A percentile compares a stretch with the other conserved stretches of the same genome.
These are phyloP conservation scores for Yarrowia deformans DNA, from an alignment of 805 yeast species.

Conservation along the genomic window DNA sequence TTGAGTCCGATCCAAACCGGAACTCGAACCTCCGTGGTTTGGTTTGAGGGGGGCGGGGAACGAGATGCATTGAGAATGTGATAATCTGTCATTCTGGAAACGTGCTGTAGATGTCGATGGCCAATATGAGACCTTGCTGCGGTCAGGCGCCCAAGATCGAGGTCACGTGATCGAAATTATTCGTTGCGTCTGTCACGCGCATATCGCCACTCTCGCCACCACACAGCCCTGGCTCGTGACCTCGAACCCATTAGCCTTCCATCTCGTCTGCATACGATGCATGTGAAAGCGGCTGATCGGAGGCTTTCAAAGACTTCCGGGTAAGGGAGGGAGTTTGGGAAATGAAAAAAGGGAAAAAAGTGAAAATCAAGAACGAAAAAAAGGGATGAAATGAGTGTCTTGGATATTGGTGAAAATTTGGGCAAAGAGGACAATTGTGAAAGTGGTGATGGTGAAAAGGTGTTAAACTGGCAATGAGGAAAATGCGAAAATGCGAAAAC, in stretches of 20 bases:
- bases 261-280: conserved; percentile 31
- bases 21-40: background rate
- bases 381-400: too few relatives aligned
- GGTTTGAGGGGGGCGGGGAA: conserved; percentile 4
- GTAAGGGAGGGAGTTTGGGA: background rate
- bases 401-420: background rate
- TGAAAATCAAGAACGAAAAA: background rate
- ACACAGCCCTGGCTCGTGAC: conserved; percentile 10
- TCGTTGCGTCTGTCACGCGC: background rate
- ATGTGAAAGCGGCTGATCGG: conserved; percentile 33
- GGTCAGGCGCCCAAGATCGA: too few relatives aligned
- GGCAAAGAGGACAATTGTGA: too few relatives aligned
- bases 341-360: background rate
- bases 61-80: background rate
- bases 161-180: background rate
- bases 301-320: background rate
- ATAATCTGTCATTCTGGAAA: too few relatives aligned
- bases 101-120: too few relatives aligned
- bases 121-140: too few relatives aligned
- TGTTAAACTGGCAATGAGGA: too few relatives aligned
- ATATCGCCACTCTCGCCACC: background rate
- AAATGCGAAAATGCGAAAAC: too few relatives aligned
- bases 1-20: background rate
- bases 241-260: conserved; percentile 27
- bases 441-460: too few relatives aligned